A percentile compares a stretch with the other conserved stretches of the same genome.
phyloP scores from a whole-genome alignment of 2,329 filamentous ascomycete genomes.

The Colletotrichum sp. region DNA sequence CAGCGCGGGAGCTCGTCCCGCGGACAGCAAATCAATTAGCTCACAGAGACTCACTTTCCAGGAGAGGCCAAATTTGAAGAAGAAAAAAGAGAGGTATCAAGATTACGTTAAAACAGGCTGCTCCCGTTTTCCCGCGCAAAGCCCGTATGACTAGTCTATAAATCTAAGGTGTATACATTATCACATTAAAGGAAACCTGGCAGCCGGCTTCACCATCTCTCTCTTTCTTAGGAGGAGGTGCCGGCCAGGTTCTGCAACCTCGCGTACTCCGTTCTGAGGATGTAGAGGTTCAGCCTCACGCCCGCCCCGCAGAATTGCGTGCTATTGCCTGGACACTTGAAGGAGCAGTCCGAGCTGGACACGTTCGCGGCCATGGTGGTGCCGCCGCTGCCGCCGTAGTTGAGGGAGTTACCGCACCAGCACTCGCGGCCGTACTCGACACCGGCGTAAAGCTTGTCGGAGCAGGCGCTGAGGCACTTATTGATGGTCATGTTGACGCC shows the following conservation, averaged over 20 bases:
- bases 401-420: constrained; percentile 27
- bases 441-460: constrained; percentile 21
- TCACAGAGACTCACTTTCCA: neutral
- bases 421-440: constrained; percentile 26
- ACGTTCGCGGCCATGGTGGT: constrained; percentile 19
- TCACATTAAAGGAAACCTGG: neutral
- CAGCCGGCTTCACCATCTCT: neutral
- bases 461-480: constrained; percentile 21
- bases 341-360: constrained; percentile 16
- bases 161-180: neutral
- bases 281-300: constrained; percentile 36
- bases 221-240: neutral
- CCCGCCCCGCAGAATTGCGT: constrained; percentile 25
- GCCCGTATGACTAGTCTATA: neutral
- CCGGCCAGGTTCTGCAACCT: neutral
- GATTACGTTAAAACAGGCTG: neutral
- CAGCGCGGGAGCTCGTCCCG: neutral
- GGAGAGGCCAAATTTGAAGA: neutral
- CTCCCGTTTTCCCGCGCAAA: neutral
- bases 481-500: constrained; percentile 23
- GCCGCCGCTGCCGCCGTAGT: constrained; percentile 22
- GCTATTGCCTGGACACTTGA: constrained; percentile 20
- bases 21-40: neutral
- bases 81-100: neutral
- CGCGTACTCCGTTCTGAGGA: constrained; percentile 10